A percentile compares a stretch with the other conserved stretches of the same genome.
Evolutionary conservation across 306 rosid species (phyloP).

Genomic region (apple (Malus domestica)): ASM211411v1 NC_041793.1:2594001-2594500

Average conservation of each 20-base stretch:
- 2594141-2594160: too few relatives aligned
- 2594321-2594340: constrained; percentile 68
- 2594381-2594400: constrained; percentile 25
- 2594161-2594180: too few relatives aligned
- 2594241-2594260: too few relatives aligned
- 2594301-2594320: constrained; percentile 74
- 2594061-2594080: constrained; percentile 44
- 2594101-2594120: constrained; percentile 44
- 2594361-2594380: constrained; percentile 59
- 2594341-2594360: constrained; percentile 48
- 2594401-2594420: too few relatives aligned
- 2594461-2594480: too few relatives aligned
- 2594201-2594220: too few relatives aligned
- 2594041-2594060: constrained; percentile 52
- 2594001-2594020: constrained; percentile 52
- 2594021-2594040: constrained; percentile 48
- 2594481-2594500: too few relatives aligned
- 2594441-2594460: too few relatives aligned
- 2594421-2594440: too few relatives aligned
- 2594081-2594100: constrained; percentile 50
- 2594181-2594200: too few relatives aligned
- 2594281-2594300: constrained; percentile 56
- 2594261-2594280: constrained; percentile 24
- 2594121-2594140: too few relatives aligned
- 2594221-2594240: too few relatives aligned